These are phyloP conservation scores for Biscutella laevigata DNA, from an alignment of 441 rosid species.

Conservation along the genomic window DNA sequence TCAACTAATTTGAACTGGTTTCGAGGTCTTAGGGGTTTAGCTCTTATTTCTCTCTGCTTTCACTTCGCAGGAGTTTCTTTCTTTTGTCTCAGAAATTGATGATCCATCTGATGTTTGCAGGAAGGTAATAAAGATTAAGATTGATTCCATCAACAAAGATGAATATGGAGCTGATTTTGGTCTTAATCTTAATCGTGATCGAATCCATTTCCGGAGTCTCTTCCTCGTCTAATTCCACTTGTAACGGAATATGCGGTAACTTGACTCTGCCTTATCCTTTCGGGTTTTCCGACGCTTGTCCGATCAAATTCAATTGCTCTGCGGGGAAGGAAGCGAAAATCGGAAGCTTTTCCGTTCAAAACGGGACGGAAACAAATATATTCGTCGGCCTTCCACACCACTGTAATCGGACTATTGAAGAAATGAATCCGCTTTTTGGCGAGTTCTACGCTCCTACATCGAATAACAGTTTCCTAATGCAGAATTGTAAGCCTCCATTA, in stretches of 20 bases:
- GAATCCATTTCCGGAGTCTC: constrained; percentile 5
- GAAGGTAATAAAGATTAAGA: not conserved
- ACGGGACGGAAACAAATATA: constrained; percentile 21
- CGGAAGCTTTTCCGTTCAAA: constrained; percentile 31
- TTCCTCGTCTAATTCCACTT: constrained; percentile 11
- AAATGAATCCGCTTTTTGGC: constrained; percentile 32
- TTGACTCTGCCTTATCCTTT: constrained; percentile 44
- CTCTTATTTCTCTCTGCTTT: not conserved
- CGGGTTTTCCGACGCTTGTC: constrained; percentile 57
- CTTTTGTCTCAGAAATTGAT: too few species aligned
- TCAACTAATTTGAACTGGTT: constrained; percentile 23
- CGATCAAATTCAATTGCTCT: constrained; percentile 46
- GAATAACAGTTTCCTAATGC: constrained; percentile 44
- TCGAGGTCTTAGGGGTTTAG: constrained; percentile 24
- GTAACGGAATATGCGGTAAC: constrained; percentile 38
- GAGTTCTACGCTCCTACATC: constrained; percentile 42
- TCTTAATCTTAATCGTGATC: constrained; percentile 4
- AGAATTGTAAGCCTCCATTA: constrained; percentile 27
- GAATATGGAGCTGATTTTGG: constrained; percentile 14
- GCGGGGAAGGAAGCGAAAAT: constrained; percentile 10
- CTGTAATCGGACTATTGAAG: constrained; percentile 40
- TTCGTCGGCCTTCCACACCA: constrained; percentile 30
- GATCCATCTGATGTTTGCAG: constrained; percentile 9
- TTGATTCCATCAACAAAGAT: constrained; percentile 1
- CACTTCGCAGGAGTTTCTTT: too few species aligned